A percentile compares a stretch with the other conserved stretches of the same genome.
Evolutionary conservation across 1,139 yeast genomes (phyloP).

Genomic region (Protomyces lactucae-debilis): DNA sequence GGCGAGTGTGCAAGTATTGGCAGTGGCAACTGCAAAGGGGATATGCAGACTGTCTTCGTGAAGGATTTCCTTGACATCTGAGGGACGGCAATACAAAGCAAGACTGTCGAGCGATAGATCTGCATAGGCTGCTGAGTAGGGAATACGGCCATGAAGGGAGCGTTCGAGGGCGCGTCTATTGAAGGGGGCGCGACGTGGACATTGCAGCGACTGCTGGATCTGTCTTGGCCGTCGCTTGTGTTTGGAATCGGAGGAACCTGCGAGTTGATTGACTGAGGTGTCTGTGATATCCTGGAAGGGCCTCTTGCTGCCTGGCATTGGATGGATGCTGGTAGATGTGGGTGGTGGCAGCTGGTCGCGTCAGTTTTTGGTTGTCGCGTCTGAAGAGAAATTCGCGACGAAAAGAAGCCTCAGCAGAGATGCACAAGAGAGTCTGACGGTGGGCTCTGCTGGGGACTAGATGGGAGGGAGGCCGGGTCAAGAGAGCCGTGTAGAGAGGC

Average conservation of each 20-base stretch:
- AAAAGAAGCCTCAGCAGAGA: too few species aligned
- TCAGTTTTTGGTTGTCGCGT: too few species aligned
- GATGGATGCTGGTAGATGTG: too few species aligned
- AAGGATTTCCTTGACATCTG: neutral
- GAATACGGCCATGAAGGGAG: neutral
- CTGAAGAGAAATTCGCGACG: too few species aligned
- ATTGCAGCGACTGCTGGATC: neutral
- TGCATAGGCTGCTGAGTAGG: neutral
- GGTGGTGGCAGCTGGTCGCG: too few species aligned
- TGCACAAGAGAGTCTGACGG: too few species aligned
- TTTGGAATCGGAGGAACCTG: neutral
- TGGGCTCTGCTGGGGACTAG: too few species aligned
- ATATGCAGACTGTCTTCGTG: conserved; percentile 2
- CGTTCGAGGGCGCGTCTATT: neutral
- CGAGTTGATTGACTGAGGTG: neutral
- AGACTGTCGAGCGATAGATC: neutral
- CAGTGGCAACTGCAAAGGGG: conserved; percentile 24
- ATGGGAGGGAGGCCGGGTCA: too few species aligned
- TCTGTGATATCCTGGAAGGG: neutral
- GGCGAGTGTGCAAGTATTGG: conserved; percentile 22
- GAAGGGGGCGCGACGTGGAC: neutral
- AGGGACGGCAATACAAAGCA: neutral
- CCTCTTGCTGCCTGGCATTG: neutral
- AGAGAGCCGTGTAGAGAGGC: too few species aligned
- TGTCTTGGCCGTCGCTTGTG: neutral